Evolutionary conservation across 192 early-diverging fungal species (phyloP), one percentile per base, ranked within the genome.

Genomic region (Funneliformis geosporum): DNA sequence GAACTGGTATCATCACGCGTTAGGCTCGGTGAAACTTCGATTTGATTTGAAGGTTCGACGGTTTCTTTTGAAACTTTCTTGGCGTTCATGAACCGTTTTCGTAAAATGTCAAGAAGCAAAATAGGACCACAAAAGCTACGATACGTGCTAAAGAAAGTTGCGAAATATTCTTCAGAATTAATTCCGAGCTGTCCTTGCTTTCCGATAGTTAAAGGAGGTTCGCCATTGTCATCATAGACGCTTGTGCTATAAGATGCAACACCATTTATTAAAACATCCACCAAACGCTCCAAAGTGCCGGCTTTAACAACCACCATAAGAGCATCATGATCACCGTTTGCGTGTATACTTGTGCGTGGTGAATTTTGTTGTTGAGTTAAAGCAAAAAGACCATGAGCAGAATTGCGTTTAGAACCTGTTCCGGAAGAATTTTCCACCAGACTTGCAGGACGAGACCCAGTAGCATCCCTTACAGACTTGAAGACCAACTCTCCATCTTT

Each of bases 111-210:
- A 23, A 89, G 70, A 21, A 89, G 62, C 8, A 82, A 80, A 27
- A 55, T 79, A 12, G 75, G 38, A 7, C 85, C 81, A 77, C 90
- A 89, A 73, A 90, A 92, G 61, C 86, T 88, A 23, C 92, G 88
- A 80, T 91, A 93, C 25, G 90, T 91, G 14, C 87, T 84, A 85
- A 93, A 88, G 55, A 93, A 90, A 16, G 85, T 84, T 18, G 84
- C 81, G 38, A 88, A 82, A 80, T 85, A 87, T 42, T 86, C 71
- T 28, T 74, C 77, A 9, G 84, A 83, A 46, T 87, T 85, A 61
- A 89, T 74, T 4, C 55, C 47, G 7, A 85, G 64, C 18, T 80
- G 85, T 44, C 72, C 76, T 43, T 81, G 80, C 27, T 50, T 77
- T 33, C 79, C 79, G 1, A 69, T 55, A 8, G 79, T 75, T 50